Conservation (phyloP, 1,139 yeast genomes). For the Wickerhamomyces sp. region DNA sequence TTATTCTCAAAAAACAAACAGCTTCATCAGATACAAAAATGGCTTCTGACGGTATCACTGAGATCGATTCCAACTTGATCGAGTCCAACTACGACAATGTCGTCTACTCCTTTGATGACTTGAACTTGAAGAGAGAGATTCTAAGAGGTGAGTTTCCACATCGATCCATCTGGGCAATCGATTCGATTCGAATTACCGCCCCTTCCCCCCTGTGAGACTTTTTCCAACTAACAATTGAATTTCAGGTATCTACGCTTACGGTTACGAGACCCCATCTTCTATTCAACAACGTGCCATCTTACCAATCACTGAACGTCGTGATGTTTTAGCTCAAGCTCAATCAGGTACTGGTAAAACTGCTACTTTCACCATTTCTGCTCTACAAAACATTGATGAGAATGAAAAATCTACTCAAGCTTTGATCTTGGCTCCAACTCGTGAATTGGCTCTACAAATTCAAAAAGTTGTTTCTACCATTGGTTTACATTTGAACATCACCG, state of each 20-base stretch:
- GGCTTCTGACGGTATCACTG: conserved; percentile 61
- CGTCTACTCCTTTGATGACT: conserved; percentile 84
- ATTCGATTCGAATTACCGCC: no score
- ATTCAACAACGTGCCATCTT: conserved; percentile 98
- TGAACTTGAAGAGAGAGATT: conserved; percentile 72
- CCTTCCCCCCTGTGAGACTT: no score
- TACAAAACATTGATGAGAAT: conserved; percentile 81
- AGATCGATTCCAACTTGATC: conserved; percentile 78
- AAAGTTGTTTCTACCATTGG: conserved; percentile 94
- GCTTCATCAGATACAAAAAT: conserved; percentile 17
- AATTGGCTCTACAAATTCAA: conserved; percentile 96
- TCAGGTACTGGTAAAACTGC: conserved; percentile 99
- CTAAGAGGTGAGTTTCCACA: conserved; percentile 59
- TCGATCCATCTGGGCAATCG: no score
- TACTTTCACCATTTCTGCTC: conserved; percentile 94
- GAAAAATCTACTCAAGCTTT: conserved; percentile 81
- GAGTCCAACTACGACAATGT: conserved; percentile 98
- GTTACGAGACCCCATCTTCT: conserved; percentile 96
- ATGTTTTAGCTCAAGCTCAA: conserved; percentile 98
- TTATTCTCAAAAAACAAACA: no score
- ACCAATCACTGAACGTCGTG: conserved; percentile 95
- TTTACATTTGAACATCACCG: conserved; percentile 86
- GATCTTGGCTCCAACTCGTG: conserved; percentile 98
- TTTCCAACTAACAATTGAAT: no score
- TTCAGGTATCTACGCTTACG: conserved; percentile 88